Evolutionary conservation across 2,329 filamentous ascomycete genomes (phyloP), one percentile per base, ranked within the genome.

Genomic region (Xylaria sp.): DNA sequence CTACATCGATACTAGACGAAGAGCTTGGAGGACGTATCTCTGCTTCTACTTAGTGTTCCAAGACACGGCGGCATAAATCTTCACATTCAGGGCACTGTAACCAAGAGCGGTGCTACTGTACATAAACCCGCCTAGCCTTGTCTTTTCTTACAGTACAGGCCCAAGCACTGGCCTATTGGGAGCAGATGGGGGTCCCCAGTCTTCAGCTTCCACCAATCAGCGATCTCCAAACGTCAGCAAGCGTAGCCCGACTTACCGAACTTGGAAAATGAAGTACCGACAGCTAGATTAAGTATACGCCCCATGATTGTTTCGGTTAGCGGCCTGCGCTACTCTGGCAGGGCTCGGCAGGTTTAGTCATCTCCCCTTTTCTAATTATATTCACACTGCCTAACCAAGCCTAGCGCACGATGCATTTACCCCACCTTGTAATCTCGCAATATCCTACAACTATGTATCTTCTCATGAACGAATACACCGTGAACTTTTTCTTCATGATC

Each of bases 231-330:
- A 54, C 19, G 42, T 54, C 49, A 60, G 46, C 42, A 21, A 17
- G 23, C n/a, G n/a, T 17, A 25, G 12, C 12, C 7, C 43, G 12
- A n/a, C 23, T 57, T 64, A 38, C 61, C 37, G 12, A 23, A 61
- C 54, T 7, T 50, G 49, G 61, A 45, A 55, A 61, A 60, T 57
- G 57, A 64, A 62, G 35, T 42, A 17, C 52, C 40, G 28, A 38
- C 37, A 56, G 51, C 49, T 25, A 49, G 46, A 28, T 21, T 45
- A 19, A 12, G n/a, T 37, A 21, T 19, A 19, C 21, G 12, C 11
- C 9, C 28, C 28, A 45, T 15, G 8, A 6, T 45, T 43, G 11
- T 23, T 43, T 23, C 21, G 19, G 40, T 7, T 23, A n/a, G n/a
- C n/a, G n/a, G n/a, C n/a, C n/a, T n/a, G n/a, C n/a, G n/a, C n/a